Percentiles rank a stretch among this genome's conserved stretches.
Evolutionary conservation across 2,329 filamentous ascomycete species (phyloP).

Genomic region (Metarhizium anisopliae): DNA sequence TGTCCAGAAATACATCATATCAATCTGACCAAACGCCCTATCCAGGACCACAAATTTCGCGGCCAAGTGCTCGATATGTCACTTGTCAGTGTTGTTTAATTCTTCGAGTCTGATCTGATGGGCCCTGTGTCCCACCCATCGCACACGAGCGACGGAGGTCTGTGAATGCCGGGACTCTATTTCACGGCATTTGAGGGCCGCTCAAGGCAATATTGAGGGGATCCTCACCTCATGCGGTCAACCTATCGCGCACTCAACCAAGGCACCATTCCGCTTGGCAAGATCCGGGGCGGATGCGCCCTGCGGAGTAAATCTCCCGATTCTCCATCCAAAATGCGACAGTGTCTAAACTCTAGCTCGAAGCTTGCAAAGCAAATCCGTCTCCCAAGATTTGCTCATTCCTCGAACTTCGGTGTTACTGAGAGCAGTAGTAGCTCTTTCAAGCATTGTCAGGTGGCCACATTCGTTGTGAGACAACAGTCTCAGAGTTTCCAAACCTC

Average conservation of each 20-base stretch:
- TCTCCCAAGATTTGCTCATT: too few species aligned
- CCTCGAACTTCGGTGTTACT: too few species aligned
- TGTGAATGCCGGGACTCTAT: neutral
- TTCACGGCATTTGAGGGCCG: neutral
- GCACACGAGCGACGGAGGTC: neutral
- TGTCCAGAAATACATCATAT: too few species aligned
- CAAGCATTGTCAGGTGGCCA: too few species aligned
- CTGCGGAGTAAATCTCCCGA: neutral
- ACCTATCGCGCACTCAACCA: neutral
- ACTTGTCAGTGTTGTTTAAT: neutral
- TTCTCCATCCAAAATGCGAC: too few species aligned
- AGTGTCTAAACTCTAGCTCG: too few species aligned
- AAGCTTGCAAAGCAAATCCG: too few species aligned
- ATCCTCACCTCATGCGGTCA: neutral
- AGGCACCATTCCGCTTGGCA: neutral
- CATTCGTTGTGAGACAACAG: too few species aligned
- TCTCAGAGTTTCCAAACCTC: too few species aligned
- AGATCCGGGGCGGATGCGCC: neutral
- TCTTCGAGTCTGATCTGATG: neutral
- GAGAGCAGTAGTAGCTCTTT: too few species aligned
- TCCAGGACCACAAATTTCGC: too few species aligned
- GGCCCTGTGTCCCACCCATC: neutral
- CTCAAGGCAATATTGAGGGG: neutral
- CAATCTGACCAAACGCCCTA: too few species aligned
- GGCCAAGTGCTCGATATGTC: slow-evolving; percentile 20